These are phyloP conservation scores for Phytopythium kandeliae DNA, from an alignment of 352 stramenopile species.

Conservation along the genomic window DNA sequence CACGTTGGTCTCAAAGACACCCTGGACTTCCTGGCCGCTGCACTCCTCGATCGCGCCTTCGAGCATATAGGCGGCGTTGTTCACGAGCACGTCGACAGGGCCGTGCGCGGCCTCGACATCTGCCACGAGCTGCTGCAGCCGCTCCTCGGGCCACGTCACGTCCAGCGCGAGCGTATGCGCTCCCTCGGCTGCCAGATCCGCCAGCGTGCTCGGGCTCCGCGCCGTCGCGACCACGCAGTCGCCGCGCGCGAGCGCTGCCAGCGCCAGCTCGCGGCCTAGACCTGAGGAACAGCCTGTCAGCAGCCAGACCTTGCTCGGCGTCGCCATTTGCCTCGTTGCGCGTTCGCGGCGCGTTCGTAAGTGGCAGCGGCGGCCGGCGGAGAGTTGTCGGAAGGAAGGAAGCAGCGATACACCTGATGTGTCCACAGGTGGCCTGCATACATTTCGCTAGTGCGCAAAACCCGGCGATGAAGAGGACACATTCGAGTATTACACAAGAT, in stretches of 20 bases:
- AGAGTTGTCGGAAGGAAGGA: too few relatives aligned
- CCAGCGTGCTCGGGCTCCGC: conserved; percentile 16
- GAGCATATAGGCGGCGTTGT: conserved; percentile 37
- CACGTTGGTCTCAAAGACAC: conserved; percentile 39
- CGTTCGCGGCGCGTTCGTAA: too few relatives aligned
- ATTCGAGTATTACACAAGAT: too few relatives aligned
- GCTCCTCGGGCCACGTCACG: conserved; percentile 23
- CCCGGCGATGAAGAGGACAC: too few relatives aligned
- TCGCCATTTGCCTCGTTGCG: too few relatives aligned
- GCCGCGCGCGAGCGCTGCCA: conserved; percentile 21
- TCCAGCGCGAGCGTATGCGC: conserved; percentile 26
- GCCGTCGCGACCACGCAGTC: conserved; percentile 38
- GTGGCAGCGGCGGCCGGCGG: too few relatives aligned
- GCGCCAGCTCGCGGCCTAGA: conserved; percentile 13
- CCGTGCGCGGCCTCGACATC: conserved; percentile 15
- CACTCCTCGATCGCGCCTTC: conserved; percentile 33
- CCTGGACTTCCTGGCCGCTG: conserved; percentile 27
- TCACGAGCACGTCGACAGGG: conserved; percentile 32
- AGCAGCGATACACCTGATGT: too few relatives aligned
- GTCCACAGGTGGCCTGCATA: too few relatives aligned
- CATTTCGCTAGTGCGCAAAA: too few relatives aligned
- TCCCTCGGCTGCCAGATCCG: conserved; percentile 20
- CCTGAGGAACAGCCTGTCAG: conserved; percentile 16
- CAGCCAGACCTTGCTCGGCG: conserved; percentile 5
- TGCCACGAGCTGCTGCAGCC: conserved; percentile 16